phyloP scores from a whole-genome alignment of 495 filamentous ascomycete genomes.

The Pyronema domesticum region DNA sequence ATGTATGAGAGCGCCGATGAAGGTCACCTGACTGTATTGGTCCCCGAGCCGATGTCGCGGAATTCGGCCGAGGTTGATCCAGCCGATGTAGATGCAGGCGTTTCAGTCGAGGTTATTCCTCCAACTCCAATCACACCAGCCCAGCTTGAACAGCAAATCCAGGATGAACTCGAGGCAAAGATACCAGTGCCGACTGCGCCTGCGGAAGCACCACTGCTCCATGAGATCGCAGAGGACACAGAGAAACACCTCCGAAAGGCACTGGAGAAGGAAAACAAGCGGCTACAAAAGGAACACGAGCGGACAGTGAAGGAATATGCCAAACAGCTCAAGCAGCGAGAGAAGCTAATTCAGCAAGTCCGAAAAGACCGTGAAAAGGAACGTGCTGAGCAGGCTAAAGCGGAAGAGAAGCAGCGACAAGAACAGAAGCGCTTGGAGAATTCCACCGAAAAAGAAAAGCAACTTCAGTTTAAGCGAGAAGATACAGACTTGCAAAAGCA shows the following conservation, averaged over 20 bases:
- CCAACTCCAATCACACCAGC: neutral
- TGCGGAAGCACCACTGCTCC: slow-evolving; percentile 27
- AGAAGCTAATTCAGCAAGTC: slow-evolving; percentile 30
- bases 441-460: neutral
- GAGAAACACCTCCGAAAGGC: slow-evolving; percentile 47
- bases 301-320: slow-evolving; percentile 45
- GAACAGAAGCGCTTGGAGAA: slow-evolving; percentile 12
- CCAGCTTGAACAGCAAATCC: neutral
- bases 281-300: slow-evolving; percentile 40
- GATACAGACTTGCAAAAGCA: slow-evolving; percentile 15
- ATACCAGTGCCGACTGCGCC: slow-evolving; percentile 26
- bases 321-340: slow-evolving; percentile 40
- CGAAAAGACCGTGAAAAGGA: slow-evolving; percentile 12
- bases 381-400: neutral
- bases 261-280: slow-evolving; percentile 44
- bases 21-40: neutral
- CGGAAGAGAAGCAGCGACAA: slow-evolving; percentile 5
- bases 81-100: neutral
- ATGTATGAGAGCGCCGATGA: neutral
- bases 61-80: neutral
- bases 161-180: neutral
- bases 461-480: neutral
- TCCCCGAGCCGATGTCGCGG: neutral
- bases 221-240: neutral
- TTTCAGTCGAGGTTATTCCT: neutral